A percentile compares a stretch with the other conserved stretches of the same genome.
Conservation (phyloP, 768 basidiomycete species). For the Cystobasidiopsis lactophilus region DNA sequence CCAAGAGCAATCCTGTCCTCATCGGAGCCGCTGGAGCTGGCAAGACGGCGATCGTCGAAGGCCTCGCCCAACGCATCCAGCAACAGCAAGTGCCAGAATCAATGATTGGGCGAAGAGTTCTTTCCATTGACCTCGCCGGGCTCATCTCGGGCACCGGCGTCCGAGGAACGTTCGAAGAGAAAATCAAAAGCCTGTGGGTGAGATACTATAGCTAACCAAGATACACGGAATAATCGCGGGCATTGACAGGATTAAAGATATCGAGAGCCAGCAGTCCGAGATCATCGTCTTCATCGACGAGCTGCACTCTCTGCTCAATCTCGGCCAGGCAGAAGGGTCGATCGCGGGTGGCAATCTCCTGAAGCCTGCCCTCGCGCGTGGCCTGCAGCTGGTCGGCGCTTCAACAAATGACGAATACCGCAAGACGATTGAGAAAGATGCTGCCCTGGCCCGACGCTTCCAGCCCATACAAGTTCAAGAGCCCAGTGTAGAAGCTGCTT, state of each 20-base stretch:
- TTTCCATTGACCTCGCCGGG: slow-evolving; percentile 9
- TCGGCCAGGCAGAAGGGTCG: slow-evolving; percentile 62
- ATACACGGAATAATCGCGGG: no score
- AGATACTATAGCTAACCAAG: no score
- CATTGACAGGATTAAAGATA: slow-evolving; percentile 81
- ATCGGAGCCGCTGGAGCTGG: slow-evolving; percentile 60
- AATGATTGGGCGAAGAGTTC: slow-evolving; percentile 29
- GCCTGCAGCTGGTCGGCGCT: slow-evolving; percentile 48
- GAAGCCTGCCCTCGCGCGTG: slow-evolving; percentile 32
- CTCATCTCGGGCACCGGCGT: slow-evolving; percentile 11
- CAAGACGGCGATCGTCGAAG: slow-evolving; percentile 83
- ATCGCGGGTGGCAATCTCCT: slow-evolving; percentile 45
- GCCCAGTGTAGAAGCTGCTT: slow-evolving; percentile 55
- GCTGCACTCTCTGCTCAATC: slow-evolving; percentile 75
- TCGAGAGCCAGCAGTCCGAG: slow-evolving; percentile 48
- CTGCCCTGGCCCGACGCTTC: slow-evolving; percentile 9
- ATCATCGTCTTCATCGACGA: slow-evolving; percentile 69
- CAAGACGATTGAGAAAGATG: slow-evolving; percentile 72
- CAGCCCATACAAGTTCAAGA: slow-evolving; percentile 70
- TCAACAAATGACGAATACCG: slow-evolving; percentile 76
- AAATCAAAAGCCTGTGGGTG: slow-evolving; percentile 65
- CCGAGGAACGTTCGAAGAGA: slow-evolving; percentile 48
- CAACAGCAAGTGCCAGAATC: slow-evolving; percentile 71
- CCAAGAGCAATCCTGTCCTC: slow-evolving; percentile 69
- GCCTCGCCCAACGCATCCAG: slow-evolving; percentile 79